A percentile compares a stretch with the other conserved stretches of the same genome.
These are phyloP conservation scores for Cicer arietinum DNA, from an alignment of 306 rosid species.

Conservation along the genomic window DNA sequence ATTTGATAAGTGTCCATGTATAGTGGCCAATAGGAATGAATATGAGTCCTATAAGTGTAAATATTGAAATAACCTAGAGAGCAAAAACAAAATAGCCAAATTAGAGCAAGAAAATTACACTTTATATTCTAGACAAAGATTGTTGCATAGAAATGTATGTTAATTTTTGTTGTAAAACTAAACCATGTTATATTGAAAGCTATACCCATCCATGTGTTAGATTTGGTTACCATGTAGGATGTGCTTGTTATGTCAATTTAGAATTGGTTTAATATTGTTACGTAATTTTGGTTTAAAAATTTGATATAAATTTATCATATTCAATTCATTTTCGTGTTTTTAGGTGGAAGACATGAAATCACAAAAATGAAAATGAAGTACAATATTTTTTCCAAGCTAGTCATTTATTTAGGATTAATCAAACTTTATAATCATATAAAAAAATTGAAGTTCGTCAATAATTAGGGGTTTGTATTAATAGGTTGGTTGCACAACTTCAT, in stretches of 20 bases:
- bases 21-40: slow-evolving; percentile 70
- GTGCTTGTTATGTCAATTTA: slow-evolving; percentile 85
- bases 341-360: too few relatives aligned
- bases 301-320: too few relatives aligned
- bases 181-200: not conserved
- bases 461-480: too few relatives aligned
- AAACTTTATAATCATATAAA: too few relatives aligned
- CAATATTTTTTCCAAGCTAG: too few relatives aligned
- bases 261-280: slow-evolving; percentile 43
- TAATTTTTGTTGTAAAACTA: not conserved
- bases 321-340: too few relatives aligned
- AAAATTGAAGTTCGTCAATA: too few relatives aligned
- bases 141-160: not conserved
- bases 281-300: not conserved
- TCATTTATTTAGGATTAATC: too few relatives aligned
- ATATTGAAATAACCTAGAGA: slow-evolving; percentile 68
- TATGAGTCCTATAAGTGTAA: slow-evolving; percentile 59
- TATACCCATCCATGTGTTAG: slow-evolving; percentile 87
- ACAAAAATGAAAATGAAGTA: too few relatives aligned
- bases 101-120: slow-evolving; percentile 1
- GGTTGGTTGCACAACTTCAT: too few relatives aligned
- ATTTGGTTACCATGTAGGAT: slow-evolving; percentile 92
- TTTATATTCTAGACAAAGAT: slow-evolving; percentile 10
- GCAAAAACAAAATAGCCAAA: slow-evolving; percentile 2
- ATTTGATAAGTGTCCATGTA: too few relatives aligned